These are phyloP conservation scores for Pseudocercospora musae DNA, from an alignment of 2,329 filamentous ascomycete genomes.

Conservation along the genomic window DNA sequence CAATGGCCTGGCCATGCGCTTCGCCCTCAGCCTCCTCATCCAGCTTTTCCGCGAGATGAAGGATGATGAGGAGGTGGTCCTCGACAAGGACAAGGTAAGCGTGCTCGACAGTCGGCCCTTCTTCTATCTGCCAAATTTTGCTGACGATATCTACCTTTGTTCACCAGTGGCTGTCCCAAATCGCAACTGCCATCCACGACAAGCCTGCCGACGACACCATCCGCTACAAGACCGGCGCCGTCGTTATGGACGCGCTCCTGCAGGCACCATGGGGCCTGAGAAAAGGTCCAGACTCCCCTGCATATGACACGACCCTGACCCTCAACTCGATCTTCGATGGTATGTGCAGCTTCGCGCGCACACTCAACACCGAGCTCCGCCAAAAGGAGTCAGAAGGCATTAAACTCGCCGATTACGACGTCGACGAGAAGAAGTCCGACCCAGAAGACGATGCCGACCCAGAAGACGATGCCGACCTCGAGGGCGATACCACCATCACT, in stretches of 20 bases:
- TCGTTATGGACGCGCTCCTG: not conserved
- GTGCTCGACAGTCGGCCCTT: not conserved
- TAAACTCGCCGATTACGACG: not conserved
- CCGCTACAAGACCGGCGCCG: not conserved
- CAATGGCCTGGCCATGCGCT: slow-evolving; percentile 6
- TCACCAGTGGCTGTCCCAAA: slow-evolving; percentile 1
- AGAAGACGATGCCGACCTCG: not conserved
- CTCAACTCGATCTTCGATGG: slow-evolving; percentile 1
- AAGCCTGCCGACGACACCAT: not conserved
- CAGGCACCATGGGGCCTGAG: slow-evolving; percentile 7
- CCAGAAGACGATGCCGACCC: not conserved
- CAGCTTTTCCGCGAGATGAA: not conserved
- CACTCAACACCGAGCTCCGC: not conserved
- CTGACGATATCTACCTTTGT: not conserved
- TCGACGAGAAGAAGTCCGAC: not conserved
- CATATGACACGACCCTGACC: not conserved
- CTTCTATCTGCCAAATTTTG: not conserved
- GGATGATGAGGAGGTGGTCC: not conserved
- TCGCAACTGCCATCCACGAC: slow-evolving; percentile 1
- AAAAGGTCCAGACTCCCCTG: not conserved
- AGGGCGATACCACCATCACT: not conserved
- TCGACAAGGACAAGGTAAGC: not conserved
- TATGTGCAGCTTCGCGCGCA: not conserved
- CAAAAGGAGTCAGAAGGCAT: not conserved
- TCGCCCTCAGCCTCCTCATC: slow-evolving; percentile 4